Percentiles rank a stretch among this genome's conserved stretches.
phyloP scores from a whole-genome alignment of 768 basidiomycete species.

The Pholiota molesta region DNA sequence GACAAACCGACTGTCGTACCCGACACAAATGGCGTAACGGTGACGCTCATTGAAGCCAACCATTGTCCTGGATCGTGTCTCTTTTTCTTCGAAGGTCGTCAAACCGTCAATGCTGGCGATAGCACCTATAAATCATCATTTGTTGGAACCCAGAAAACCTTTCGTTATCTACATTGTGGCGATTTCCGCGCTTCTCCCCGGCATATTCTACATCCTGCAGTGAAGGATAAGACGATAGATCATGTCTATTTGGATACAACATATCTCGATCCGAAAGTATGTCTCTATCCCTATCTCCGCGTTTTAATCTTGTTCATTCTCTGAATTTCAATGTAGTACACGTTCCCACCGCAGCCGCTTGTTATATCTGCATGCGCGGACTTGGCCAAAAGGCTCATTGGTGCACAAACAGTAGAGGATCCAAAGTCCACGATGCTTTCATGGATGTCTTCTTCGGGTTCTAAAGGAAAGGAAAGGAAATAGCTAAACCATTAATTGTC shows the following conservation, averaged over 20 bases:
- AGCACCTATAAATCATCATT: conserved; percentile 70
- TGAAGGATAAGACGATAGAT: conserved; percentile 82
- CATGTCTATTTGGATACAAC: conserved; percentile 96
- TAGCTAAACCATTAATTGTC: conserved; percentile 52
- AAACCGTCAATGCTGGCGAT: conserved; percentile 89
- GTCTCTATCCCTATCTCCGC: conserved; percentile 3
- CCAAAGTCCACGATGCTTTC: conserved; percentile 46
- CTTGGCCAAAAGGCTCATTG: conserved; percentile 62
- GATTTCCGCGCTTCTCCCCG: conserved; percentile 90
- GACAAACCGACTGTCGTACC: conserved; percentile 76
- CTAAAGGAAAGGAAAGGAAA: conserved; percentile 39
- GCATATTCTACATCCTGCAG: conserved; percentile 82
- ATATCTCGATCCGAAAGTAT: conserved; percentile 84
- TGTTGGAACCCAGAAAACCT: conserved; percentile 69
- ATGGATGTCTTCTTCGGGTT: conserved; percentile 46
- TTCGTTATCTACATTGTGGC: conserved; percentile 95
- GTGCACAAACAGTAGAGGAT: conserved; percentile 37
- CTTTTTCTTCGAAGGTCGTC: conserved; percentile 91
- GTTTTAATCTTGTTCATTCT: neutral
- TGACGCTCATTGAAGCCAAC: conserved; percentile 97
- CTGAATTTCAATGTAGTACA: conserved; percentile 63
- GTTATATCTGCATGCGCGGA: conserved; percentile 94
- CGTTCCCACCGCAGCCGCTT: conserved; percentile 93
- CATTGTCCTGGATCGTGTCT: conserved; percentile 97
- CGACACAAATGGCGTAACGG: conserved; percentile 80